Evolutionary conservation across 2,329 filamentous ascomycete species (phyloP).

Genomic region (Microascus cirrosus): DNA sequence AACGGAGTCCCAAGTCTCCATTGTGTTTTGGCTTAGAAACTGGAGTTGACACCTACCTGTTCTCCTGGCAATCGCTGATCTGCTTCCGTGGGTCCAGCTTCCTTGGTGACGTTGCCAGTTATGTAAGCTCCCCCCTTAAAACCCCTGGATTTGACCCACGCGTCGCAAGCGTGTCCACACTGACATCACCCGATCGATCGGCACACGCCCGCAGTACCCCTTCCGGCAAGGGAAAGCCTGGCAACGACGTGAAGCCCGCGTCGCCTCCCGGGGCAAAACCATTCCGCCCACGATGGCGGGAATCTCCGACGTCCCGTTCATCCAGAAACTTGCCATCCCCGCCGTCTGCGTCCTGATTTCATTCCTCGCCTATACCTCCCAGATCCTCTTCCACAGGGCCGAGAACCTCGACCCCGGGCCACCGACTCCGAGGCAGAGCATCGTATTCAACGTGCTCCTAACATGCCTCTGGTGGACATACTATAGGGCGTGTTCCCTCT

Average conservation of each 20-base stretch:
- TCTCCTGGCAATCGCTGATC: background rate
- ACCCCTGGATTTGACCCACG: background rate
- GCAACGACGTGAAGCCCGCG: background rate
- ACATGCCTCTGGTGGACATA: conserved; percentile 59
- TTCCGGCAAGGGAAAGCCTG: background rate
- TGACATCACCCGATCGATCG: background rate
- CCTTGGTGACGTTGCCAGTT: background rate
- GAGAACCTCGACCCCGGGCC: conserved; percentile 49
- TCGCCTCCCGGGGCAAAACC: background rate
- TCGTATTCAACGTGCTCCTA: conserved; percentile 57
- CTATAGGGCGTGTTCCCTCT: conserved; percentile 44
- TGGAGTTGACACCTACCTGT: background rate
- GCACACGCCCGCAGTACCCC: background rate
- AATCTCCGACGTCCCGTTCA: conserved; percentile 26
- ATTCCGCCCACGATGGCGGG: conserved; percentile 23
- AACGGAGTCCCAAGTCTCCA: background rate
- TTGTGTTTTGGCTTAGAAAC: background rate
- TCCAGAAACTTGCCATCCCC: conserved; percentile 55
- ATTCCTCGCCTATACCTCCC: conserved; percentile 63
- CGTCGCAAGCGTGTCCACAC: background rate
- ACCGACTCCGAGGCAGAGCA: conserved; percentile 41
- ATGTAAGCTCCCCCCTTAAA: background rate
- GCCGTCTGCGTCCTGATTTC: conserved; percentile 53
- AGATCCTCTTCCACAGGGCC: conserved; percentile 53
- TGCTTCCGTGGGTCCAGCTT: background rate